Percentiles rank a stretch among this genome's conserved stretches.
These are phyloP conservation scores for Croton laevigatus DNA, from an alignment of 441 rosid species.

Conservation along the genomic window DNA sequence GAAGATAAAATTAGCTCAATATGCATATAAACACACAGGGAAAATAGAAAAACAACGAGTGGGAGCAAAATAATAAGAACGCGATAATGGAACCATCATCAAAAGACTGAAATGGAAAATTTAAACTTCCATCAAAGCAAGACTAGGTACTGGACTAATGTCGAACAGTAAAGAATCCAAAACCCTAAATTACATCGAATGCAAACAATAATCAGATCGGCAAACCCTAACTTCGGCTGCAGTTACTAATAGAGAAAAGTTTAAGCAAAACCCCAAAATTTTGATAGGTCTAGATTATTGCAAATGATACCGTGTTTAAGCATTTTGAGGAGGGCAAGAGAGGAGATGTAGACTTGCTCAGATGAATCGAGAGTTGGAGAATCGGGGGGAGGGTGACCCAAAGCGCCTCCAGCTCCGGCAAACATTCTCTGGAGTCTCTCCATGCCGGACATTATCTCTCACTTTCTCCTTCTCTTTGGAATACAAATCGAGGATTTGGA, in stretches of 20 bases:
- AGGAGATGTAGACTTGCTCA: conserved; percentile 88
- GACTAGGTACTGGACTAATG: neutral
- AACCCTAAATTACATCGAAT: neutral
- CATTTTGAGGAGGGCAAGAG: conserved; percentile 88
- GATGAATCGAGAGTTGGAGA: conserved; percentile 79
- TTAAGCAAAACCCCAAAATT: neutral
- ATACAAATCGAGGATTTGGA: neutral
- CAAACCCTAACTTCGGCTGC: conserved; percentile 24
- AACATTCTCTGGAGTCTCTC: conserved; percentile 84
- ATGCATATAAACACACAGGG: neutral
- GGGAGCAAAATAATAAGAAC: neutral
- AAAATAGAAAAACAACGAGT: neutral
- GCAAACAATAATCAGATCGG: neutral
- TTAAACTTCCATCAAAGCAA: neutral
- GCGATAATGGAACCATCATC: neutral
- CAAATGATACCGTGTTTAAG: conserved; percentile 60
- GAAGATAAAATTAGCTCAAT: no score
- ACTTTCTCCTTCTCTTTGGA: conserved; percentile 7
- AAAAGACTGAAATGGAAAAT: neutral
- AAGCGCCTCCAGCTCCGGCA: conserved; percentile 75
- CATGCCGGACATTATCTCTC: conserved; percentile 44
- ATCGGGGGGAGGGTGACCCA: conserved; percentile 83
- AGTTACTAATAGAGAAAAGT: neutral
- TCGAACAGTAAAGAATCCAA: neutral
- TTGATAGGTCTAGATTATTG: neutral